These are phyloP conservation scores for Cyberlindnera saturnus DNA, from an alignment of 805 yeast species.

Conservation along the genomic window DNA sequence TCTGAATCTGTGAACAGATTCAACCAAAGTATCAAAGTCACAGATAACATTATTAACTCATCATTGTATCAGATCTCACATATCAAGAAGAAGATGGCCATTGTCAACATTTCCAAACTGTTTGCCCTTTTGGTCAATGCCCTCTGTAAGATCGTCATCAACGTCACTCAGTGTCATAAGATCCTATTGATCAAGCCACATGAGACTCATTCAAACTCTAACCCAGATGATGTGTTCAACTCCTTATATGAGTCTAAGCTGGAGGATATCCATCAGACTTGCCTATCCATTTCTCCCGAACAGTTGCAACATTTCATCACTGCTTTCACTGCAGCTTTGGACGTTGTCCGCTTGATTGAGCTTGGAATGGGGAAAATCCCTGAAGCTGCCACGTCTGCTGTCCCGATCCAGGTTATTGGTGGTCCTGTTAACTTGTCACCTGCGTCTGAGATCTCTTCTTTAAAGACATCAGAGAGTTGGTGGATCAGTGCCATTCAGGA, in stretches of 20 bases:
- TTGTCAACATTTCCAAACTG: conserved; percentile 31
- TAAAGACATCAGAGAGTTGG: conserved; percentile 20
- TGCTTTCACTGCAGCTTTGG: conserved; percentile 26
- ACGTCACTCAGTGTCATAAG: conserved; percentile 26
- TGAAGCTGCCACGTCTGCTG: conserved; percentile 13
- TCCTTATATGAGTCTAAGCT: conserved; percentile 20
- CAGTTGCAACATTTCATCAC: conserved; percentile 29
- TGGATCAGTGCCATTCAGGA: conserved; percentile 22
- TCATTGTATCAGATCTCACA: conserved; percentile 20
- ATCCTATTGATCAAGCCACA: conserved; percentile 33
- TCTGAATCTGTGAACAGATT: conserved; percentile 20
- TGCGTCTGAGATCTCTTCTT: conserved; percentile 18
- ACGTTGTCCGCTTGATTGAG: conserved; percentile 30
- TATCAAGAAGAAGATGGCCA: conserved; percentile 24
- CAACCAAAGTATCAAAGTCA: conserved; percentile 20
- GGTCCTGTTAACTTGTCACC: conserved; percentile 26
- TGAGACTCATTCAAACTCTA: conserved; percentile 20
- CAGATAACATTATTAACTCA: conserved; percentile 15
- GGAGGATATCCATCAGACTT: conserved; percentile 13
- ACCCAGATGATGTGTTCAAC: conserved; percentile 24
- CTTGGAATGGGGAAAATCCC: conserved; percentile 34
- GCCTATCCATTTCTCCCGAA: conserved; percentile 11
- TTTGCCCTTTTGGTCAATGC: conserved; percentile 28
- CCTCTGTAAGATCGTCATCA: conserved; percentile 24
- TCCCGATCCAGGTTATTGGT: conserved; percentile 22